Evolutionary conservation across 2,329 filamentous ascomycete species (phyloP).

Genomic region (Colletotrichum somersetense): DNA sequence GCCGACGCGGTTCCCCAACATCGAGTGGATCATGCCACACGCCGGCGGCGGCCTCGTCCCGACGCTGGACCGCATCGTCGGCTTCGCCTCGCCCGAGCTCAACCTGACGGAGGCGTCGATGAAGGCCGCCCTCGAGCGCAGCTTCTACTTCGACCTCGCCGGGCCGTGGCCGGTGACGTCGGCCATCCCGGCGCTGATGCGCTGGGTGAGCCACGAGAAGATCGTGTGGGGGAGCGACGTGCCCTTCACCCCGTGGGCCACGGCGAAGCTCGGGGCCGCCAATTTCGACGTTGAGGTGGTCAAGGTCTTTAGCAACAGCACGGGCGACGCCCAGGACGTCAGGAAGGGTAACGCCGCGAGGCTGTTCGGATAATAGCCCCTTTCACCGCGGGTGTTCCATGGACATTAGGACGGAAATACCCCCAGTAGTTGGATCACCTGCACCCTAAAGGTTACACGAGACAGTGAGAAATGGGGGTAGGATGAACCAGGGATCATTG

Average conservation of each 20-base stretch:
- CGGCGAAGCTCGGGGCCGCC: not conserved
- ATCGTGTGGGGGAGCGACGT: constrained; percentile 45
- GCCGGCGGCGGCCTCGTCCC: constrained; percentile 46
- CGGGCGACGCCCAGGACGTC: not conserved
- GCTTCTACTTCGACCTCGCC: constrained; percentile 47
- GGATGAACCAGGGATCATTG: too few relatives aligned
- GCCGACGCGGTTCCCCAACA: constrained; percentile 43
- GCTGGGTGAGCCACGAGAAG: constrained; percentile 45
- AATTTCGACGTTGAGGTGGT: constrained; percentile 12
- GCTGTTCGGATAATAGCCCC: not conserved
- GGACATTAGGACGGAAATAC: not conserved
- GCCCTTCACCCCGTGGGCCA: constrained; percentile 44
- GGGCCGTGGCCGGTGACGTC: constrained; percentile 45
- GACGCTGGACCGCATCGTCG: constrained; percentile 43
- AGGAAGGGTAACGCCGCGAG: constrained; percentile 9
- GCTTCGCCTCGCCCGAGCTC: constrained; percentile 3
- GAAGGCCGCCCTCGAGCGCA: constrained; percentile 34
- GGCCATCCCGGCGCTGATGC: constrained; percentile 43
- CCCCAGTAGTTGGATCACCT: too few relatives aligned
- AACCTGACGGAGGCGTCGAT: constrained; percentile 50
- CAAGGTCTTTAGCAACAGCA: not conserved
- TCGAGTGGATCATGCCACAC: constrained; percentile 48
- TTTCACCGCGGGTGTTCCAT: not conserved
- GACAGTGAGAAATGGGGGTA: too few relatives aligned
- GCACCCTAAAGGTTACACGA: too few relatives aligned